A percentile compares a stretch with the other conserved stretches of the same genome.
phyloP scores from a whole-genome alignment of 2,329 filamentous ascomycete species.

The Aspergillus sp. region DNA sequence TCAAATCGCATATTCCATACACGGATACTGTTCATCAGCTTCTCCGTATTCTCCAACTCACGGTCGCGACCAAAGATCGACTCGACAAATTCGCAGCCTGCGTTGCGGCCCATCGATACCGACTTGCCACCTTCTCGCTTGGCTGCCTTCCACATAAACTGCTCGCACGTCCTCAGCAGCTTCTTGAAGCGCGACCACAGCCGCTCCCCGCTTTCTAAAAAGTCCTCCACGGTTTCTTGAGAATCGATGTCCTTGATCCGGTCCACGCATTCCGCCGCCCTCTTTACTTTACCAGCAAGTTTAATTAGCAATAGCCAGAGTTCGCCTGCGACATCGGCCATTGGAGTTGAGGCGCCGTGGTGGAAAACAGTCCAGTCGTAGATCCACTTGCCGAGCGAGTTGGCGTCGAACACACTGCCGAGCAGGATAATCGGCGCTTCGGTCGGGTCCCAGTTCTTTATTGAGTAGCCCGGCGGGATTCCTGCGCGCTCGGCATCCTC shows the following conservation, averaged over 20 bases:
- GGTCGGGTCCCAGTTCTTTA: slow-evolving; percentile 97
- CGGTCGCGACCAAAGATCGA: slow-evolving; percentile 91
- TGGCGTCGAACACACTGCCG: slow-evolving; percentile 94
- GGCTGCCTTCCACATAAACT: slow-evolving; percentile 89
- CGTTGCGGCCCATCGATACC: slow-evolving; percentile 81
- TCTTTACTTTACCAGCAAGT: slow-evolving; percentile 89
- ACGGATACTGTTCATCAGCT: slow-evolving; percentile 84
- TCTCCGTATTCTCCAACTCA: slow-evolving; percentile 85
- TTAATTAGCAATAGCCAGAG: slow-evolving; percentile 95
- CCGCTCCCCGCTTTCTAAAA: slow-evolving; percentile 83
- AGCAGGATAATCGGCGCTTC: slow-evolving; percentile 93
- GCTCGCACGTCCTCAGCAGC: slow-evolving; percentile 86
- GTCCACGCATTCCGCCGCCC: slow-evolving; percentile 74
- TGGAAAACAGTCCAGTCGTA: slow-evolving; percentile 98
- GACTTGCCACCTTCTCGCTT: slow-evolving; percentile 69
- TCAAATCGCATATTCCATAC: slow-evolving; percentile 94
- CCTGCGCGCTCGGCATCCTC: slow-evolving; percentile 64
- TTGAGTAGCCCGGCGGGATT: slow-evolving; percentile 86
- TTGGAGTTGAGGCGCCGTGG: slow-evolving; percentile 76
- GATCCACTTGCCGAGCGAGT: slow-evolving; percentile 98
- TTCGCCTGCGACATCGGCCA: slow-evolving; percentile 89
- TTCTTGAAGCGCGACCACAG: slow-evolving; percentile 81
- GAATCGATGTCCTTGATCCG: slow-evolving; percentile 72
- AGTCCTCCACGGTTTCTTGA: slow-evolving; percentile 81
- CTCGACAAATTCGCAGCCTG: slow-evolving; percentile 92